phyloP scores from a whole-genome alignment of 2,329 filamentous ascomycete genomes.

The Thielaviopsis populi region DNA sequence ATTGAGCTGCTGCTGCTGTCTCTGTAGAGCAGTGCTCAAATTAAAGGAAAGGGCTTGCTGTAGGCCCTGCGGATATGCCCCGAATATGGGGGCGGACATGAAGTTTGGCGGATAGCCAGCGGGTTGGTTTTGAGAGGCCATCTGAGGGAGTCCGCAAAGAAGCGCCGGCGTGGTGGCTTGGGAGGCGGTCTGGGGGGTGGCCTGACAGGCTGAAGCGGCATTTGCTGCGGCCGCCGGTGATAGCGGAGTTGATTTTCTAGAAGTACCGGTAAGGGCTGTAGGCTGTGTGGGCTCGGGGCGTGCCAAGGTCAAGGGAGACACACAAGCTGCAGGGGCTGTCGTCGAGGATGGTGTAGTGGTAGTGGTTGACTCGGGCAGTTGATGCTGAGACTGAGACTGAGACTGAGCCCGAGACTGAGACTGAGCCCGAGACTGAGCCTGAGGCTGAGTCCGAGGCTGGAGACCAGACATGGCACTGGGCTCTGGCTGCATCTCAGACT shows the following conservation, averaged over 20 bases:
- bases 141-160: background rate
- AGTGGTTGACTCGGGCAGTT: background rate
- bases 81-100: background rate
- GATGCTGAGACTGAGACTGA: background rate
- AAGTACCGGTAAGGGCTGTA: background rate
- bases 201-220: background rate
- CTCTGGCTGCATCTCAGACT: background rate
- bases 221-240: background rate
- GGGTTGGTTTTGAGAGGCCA: background rate
- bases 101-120: background rate
- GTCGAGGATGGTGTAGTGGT: too few relatives aligned
- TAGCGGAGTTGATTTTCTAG: background rate
- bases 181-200: background rate
- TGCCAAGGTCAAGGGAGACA: background rate
- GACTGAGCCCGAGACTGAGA: background rate
- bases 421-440: background rate
- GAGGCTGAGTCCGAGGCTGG: background rate
- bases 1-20: background rate
- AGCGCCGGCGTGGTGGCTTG: background rate
- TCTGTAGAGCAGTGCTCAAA: background rate
- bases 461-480: background rate
- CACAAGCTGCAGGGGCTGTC: too few relatives aligned
- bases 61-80: background rate
- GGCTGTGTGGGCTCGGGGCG: background rate
- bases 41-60: background rate